Conservation (phyloP, 805 yeast genomes). For the Yamadazyma insecticola region DNA sequence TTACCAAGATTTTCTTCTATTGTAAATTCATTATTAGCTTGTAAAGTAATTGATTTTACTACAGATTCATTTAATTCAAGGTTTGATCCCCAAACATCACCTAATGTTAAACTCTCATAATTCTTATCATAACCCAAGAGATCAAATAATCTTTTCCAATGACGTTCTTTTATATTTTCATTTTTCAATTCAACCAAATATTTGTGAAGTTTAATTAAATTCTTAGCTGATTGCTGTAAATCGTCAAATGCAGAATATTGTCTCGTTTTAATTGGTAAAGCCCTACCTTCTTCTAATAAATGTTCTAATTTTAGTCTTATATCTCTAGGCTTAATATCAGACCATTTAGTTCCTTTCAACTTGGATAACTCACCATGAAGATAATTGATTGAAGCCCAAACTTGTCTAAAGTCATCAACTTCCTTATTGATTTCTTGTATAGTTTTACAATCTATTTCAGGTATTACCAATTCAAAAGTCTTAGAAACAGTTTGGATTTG, state of each 20-base stretch:
- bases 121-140: conserved; percentile 19
- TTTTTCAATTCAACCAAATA: conserved; percentile 46
- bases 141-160: conserved; percentile 53
- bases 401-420: conserved; percentile 49
- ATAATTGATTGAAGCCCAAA: conserved; percentile 59
- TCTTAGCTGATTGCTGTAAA: conserved; percentile 44
- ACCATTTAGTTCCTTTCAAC: conserved; percentile 47
- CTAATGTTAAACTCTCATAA: conserved; percentile 37
- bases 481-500: conserved; percentile 4
- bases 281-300: conserved; percentile 39
- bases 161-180: conserved; percentile 57
- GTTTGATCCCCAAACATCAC: conserved; percentile 59
- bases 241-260: conserved; percentile 67
- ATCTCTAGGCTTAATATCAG: conserved; percentile 36
- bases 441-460: conserved; percentile 10
- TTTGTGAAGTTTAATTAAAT: conserved; percentile 32
- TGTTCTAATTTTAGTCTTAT: conserved; percentile 49
- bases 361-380: conserved; percentile 45
- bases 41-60: conserved; percentile 47
- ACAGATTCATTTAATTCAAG: conserved; percentile 39
- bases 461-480: conserved; percentile 3
- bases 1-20: conserved; percentile 52
- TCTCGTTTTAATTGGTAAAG: conserved; percentile 54
- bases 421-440: conserved; percentile 41
- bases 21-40: conserved; percentile 69